Percentiles rank a stretch among this genome's conserved stretches.
phyloP scores from a whole-genome alignment of 169 alveolate species.

The Toxoplasma gondii region DNA sequence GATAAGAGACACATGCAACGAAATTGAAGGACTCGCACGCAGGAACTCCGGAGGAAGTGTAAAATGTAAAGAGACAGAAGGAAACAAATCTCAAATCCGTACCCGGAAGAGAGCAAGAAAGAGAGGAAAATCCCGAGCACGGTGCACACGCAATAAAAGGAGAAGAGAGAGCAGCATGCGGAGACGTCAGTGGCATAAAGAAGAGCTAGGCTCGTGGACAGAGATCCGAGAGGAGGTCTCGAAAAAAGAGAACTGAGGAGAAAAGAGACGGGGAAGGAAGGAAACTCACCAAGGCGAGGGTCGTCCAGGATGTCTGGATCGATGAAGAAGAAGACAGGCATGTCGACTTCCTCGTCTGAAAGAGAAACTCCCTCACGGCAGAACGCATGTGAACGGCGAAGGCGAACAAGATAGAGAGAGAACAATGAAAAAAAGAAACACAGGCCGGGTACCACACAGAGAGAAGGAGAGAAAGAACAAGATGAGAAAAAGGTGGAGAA shows the following conservation, averaged over 20 bases:
- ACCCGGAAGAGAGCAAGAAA: background rate
- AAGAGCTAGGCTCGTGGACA: too few relatives aligned
- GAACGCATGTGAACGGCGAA: background rate
- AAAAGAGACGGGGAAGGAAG: background rate
- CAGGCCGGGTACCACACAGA: background rate
- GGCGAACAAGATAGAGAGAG: background rate
- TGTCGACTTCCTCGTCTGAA: conserved; percentile 91
- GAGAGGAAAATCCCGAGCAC: background rate
- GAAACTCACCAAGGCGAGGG: conserved; percentile 78
- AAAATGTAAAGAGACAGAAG: background rate
- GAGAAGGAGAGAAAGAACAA: background rate
- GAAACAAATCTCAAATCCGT: background rate
- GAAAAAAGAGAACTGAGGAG: background rate
- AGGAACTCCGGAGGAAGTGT: too few relatives aligned
- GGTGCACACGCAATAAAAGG: too few relatives aligned
- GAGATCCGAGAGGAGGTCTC: background rate
- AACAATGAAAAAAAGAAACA: background rate
- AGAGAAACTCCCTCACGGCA: background rate
- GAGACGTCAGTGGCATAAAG: too few relatives aligned
- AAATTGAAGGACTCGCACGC: background rate
- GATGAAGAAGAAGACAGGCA: conserved; percentile 94
- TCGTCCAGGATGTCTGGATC: conserved; percentile 92
- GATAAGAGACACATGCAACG: background rate
- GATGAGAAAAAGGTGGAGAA: background rate
- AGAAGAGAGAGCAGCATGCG: too few relatives aligned